Evolutionary conservation across 1,284 basidiomycete genomes (phyloP), one percentile per base, ranked within the genome.

Genomic region (Cerioporus squamosus): DNA sequence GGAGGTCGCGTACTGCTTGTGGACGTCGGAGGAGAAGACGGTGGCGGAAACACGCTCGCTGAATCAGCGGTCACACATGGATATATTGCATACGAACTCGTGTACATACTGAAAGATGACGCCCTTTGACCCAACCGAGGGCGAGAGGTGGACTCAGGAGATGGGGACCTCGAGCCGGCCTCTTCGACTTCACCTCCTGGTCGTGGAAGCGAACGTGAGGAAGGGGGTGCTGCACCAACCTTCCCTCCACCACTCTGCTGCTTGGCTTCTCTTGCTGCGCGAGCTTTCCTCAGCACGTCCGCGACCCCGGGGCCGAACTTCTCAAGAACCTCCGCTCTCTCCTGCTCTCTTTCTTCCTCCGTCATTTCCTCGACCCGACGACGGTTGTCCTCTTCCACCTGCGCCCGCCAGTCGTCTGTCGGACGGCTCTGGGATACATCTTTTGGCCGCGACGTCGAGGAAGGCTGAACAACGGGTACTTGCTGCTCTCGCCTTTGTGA

Each of bases 271-370:
- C 60, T 66, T 5, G 60, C 64, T 55, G 77, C 79, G 61, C 83
- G 76, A 22, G 79, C 79, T 44, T 77, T 82, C 61, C 77, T 78
- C 63, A 95, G 65, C 2, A 88, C 75, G 40, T 87, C 86, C 9
- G 80, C 79, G 26, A 92, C 76, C 29, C 80, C 81, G 0, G 80
- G 68, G 0, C 91, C 91, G 73, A 94, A 89, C 45, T 80, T 78
- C 60, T 87, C 83, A 39, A 90, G 64, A 39, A 93, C 84, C 63
- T 90, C 85, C 54, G 75, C 73, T 55, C 81, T 61, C 49, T 83
- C 83, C 43, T 77, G 68, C 38, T 77, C 74, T 22, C 79, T 70
- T 64, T 86, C 79, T 26, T 76, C 74, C 9, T 74, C 68, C 14
- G 74, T 70, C 84, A 87, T 87, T 2, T 62, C 63, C 29, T 73